These are phyloP conservation scores for Picochlorum sp. DNA, from an alignment of 139 green algal genomes.

Conservation along the genomic window DNA sequence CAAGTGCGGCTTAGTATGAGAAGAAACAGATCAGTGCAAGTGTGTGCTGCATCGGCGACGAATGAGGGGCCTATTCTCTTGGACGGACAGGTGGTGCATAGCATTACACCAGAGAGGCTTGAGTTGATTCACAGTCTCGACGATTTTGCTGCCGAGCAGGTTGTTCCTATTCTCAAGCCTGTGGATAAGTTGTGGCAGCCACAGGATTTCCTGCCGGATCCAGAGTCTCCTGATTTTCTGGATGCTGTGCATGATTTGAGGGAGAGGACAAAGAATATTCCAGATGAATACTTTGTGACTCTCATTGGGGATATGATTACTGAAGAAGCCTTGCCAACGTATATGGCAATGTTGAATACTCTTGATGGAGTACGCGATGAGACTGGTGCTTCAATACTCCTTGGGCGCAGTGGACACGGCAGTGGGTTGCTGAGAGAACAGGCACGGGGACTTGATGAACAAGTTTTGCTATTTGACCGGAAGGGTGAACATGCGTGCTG, in stretches of 20 bases:
- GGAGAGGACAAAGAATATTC: constrained; percentile 64
- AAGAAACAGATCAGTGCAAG: too few species aligned
- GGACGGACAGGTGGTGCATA: constrained; percentile 7
- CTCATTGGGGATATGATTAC: constrained; percentile 91
- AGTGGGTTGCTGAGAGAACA: constrained; percentile 97
- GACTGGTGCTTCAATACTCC: constrained; percentile 40
- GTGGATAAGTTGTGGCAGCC: constrained; percentile 90
- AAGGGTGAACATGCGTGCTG: constrained; percentile 31
- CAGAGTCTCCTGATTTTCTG: constrained; percentile 77
- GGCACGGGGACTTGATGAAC: constrained; percentile 72
- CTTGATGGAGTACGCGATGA: constrained; percentile 92
- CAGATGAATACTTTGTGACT: constrained; percentile 92
- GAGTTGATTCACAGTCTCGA: constrained; percentile 51
- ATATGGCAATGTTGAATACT: constrained; percentile 99
- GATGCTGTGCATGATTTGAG: constrained; percentile 83
- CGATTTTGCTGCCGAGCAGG: constrained; percentile 35
- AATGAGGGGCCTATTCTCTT: background rate
- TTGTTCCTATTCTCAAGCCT: constrained; percentile 25
- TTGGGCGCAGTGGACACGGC: constrained; percentile 77
- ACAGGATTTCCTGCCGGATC: constrained; percentile 87
- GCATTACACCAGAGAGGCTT: constrained; percentile 25
- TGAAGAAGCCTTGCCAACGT: constrained; percentile 98
- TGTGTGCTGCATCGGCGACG: background rate
- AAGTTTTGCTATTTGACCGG: constrained; percentile 67
- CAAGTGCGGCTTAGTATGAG: too few species aligned